Conservation (phyloP, 2,329 filamentous ascomycete species). For the Monosporascus sp. region DNA sequence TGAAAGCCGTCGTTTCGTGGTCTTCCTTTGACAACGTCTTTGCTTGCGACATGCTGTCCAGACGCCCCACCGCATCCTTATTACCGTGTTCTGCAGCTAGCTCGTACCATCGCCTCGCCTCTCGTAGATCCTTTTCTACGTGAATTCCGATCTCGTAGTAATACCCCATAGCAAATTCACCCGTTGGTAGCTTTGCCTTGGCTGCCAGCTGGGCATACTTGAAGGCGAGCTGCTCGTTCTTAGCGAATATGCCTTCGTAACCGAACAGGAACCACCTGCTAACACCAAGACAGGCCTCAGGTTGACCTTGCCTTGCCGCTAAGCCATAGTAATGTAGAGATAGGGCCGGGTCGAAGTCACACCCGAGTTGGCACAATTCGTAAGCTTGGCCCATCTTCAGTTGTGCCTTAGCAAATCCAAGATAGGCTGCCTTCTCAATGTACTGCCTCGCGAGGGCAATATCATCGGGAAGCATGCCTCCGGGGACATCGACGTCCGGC, state of each 20-base stretch:
- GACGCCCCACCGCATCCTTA: constrained; percentile 74
- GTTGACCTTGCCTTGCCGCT: constrained; percentile 84
- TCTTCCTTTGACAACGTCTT: constrained; percentile 84
- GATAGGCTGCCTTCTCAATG: constrained; percentile 92
- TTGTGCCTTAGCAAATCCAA: constrained; percentile 94
- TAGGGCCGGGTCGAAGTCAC: constrained; percentile 88
- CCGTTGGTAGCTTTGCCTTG: constrained; percentile 73
- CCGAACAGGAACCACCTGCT: constrained; percentile 99
- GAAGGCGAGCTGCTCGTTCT: constrained; percentile 92
- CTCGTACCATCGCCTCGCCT: constrained; percentile 85
- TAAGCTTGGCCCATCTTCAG: constrained; percentile 96
- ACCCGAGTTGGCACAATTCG: constrained; percentile 87
- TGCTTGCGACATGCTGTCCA: constrained; percentile 78
- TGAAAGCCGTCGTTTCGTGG: constrained; percentile 87
- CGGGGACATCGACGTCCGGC: constrained; percentile 81
- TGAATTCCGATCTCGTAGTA: constrained; percentile 96
- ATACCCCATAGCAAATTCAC: constrained; percentile 95
- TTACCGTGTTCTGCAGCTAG: constrained; percentile 88
- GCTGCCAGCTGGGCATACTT: constrained; percentile 87
- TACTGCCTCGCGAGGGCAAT: constrained; percentile 72
- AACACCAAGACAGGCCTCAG: constrained; percentile 91
- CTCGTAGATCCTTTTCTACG: constrained; percentile 73
- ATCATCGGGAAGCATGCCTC: constrained; percentile 63
- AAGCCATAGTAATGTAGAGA: constrained; percentile 95
- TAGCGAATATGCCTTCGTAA: constrained; percentile 84